These are phyloP conservation scores for Gossypium lobatum DNA, from an alignment of 441 rosid genomes.

Conservation along the genomic window DNA sequence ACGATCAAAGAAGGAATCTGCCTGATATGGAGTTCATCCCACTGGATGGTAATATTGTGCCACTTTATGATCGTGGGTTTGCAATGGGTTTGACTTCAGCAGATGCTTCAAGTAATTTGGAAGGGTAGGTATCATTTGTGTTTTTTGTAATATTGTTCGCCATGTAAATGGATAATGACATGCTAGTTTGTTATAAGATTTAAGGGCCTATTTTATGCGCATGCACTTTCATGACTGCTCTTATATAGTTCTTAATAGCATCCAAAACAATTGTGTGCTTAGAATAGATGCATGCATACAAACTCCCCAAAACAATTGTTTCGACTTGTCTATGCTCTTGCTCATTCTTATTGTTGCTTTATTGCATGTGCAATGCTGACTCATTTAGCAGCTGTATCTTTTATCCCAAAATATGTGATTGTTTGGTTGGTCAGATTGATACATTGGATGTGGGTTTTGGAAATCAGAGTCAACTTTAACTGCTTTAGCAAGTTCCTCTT, in stretches of 20 bases:
- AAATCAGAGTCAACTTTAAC: background rate
- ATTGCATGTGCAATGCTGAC: background rate
- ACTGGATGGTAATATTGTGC: slow-evolving; percentile 49
- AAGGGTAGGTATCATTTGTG: slow-evolving; percentile 46
- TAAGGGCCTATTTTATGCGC: background rate
- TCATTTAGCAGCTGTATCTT: background rate
- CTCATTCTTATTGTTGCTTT: background rate
- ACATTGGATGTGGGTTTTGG: background rate
- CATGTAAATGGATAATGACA: background rate
- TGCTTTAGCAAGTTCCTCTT: background rate
- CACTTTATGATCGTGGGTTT: slow-evolving; percentile 92
- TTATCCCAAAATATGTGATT: background rate
- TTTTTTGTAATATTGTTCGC: background rate
- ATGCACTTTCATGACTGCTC: background rate
- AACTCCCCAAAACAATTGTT: background rate
- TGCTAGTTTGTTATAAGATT: background rate
- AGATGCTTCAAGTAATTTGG: slow-evolving; percentile 54
- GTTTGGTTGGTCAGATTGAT: background rate
- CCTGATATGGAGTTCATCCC: slow-evolving; percentile 33
- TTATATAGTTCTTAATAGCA: background rate
- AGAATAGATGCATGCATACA: background rate
- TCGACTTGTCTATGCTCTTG: background rate
- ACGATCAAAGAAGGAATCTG: slow-evolving; percentile 48
- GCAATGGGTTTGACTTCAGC: slow-evolving; percentile 70
- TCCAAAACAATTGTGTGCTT: background rate